Base-by-base conservation (phyloP, 2,329 filamentous ascomycete genomes). In the Lojkania enalia region DNA sequence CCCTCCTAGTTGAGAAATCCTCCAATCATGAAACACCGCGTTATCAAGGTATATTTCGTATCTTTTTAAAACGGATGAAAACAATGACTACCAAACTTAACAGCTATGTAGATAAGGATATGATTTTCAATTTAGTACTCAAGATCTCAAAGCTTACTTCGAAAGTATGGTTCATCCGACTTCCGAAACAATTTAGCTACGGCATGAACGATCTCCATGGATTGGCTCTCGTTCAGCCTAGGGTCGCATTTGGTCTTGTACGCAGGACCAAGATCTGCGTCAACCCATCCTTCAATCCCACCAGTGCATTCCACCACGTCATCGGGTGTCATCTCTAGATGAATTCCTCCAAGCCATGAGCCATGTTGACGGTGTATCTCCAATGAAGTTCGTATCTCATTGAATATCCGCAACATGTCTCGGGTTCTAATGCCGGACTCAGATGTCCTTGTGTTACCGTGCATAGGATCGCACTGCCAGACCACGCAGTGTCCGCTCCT, bases 381-480 rank as follows among this genome's bases (percentile, higher is more conserved):
- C 39, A 97, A 78, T 1, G 91, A 91, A 61, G 90, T 84, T 49
- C 85, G 83, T 31, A 99, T 79, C 75, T 99, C 94, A 1, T 81
- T 82, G 67, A 96, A 85, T 60, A 99, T 96, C 66, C 94, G 87
- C 51, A 82, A 82, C 77, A 99, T 99, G 43, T 87, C 86, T 13
- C 94, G 83, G 1, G 94, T 99, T 77, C 99, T 99, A 74, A 96
- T 83, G 20, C 90, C 90, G 0, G 81, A 75, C 0, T 82, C 79
- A 0, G 88, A 92, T 36, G 77, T 76, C 37, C 79, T 76, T 1
- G 81, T 84, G 66, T 86, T 86, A 20, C 94, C 94, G 73, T 99
- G 94, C 94, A 99, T 99, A 16, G 94, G 94, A 72, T 99, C 94
- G 73, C 92, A 97, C 74, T 97, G 94, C 92, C 92, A 97, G 58